These are phyloP conservation scores for Lentinula boryana DNA, from an alignment of 768 basidiomycete species.

Conservation along the genomic window DNA sequence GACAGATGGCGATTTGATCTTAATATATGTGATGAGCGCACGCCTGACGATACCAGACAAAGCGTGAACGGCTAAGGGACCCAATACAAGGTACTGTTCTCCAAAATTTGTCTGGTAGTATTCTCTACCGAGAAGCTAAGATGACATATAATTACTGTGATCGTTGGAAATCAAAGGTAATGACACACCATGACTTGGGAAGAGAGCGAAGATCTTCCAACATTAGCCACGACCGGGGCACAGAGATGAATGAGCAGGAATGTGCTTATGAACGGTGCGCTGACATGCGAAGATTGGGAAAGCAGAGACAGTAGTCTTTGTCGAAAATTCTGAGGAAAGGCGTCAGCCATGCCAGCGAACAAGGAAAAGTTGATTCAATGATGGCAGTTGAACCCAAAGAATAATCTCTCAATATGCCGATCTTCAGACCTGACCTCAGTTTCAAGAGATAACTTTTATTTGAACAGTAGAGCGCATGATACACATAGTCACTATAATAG, in stretches of 20 bases:
- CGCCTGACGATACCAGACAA: conserved; percentile 56
- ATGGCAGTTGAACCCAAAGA: too few relatives aligned
- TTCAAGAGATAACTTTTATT: too few relatives aligned
- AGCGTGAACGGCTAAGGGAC: conserved; percentile 62
- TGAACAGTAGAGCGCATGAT: too few relatives aligned
- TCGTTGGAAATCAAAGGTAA: not conserved
- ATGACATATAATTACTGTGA: not conserved
- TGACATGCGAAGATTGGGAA: conserved; percentile 57
- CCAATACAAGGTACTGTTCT: conserved; percentile 63
- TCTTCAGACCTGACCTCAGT: too few relatives aligned
- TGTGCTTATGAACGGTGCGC: conserved; percentile 70
- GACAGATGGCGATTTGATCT: conserved; percentile 20
- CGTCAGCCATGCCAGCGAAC: not conserved
- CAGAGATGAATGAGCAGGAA: conserved; percentile 78
- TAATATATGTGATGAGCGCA: conserved; percentile 32
- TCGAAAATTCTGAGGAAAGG: not conserved
- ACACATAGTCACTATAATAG: too few relatives aligned
- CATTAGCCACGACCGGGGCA: conserved; percentile 63
- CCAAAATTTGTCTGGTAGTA: conserved; percentile 74
- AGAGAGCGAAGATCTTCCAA: conserved; percentile 63
- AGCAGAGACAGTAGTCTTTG: conserved; percentile 24
- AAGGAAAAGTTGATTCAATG: too few relatives aligned
- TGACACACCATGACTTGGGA: conserved; percentile 69
- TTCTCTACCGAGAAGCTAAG: conserved; percentile 73
- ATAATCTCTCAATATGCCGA: too few relatives aligned